Percentiles rank a stretch among this genome's conserved stretches.
phyloP scores from a whole-genome alignment of 257 asterid species.

The Nicotiana noctiflora region DNA sequence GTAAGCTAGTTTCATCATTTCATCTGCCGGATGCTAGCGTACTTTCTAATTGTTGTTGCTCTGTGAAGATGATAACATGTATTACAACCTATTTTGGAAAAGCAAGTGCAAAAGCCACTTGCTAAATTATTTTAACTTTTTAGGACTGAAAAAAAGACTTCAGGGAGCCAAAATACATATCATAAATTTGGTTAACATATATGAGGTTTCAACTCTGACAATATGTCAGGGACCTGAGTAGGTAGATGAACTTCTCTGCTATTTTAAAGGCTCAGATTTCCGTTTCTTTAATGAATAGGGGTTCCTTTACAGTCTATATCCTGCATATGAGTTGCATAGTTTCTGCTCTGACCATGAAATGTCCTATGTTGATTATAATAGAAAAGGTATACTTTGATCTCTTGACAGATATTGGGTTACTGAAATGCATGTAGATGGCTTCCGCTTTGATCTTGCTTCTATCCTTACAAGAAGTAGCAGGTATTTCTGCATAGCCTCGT shows the following conservation, averaged over 20 bases:
- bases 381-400: conserved; percentile 18
- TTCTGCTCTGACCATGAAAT: neutral
- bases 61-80: neutral
- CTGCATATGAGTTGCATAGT: neutral
- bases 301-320: neutral
- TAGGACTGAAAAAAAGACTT: too few species aligned
- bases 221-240: too few species aligned
- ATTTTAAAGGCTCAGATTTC: neutral
- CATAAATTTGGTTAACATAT: too few species aligned
- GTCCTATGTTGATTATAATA: neutral
- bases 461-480: conserved; percentile 96
- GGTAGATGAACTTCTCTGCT: neutral
- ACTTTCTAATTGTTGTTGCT: neutral
- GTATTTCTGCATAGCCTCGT: conserved; percentile 28
- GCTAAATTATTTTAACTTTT: too few species aligned
- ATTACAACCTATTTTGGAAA: too few species aligned
- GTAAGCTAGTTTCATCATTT: conserved; percentile 51
- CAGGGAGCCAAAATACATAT: too few species aligned
- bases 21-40: neutral
- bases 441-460: conserved; percentile 98
- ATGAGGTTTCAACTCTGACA: too few species aligned
- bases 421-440: conserved; percentile 96
- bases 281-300: neutral
- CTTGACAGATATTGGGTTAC: conserved; percentile 87
- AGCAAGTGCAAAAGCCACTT: too few species aligned